Conservation (phyloP, 2,329 filamentous ascomycete genomes). For the Fusarium neocosmosporiellum region DNA sequence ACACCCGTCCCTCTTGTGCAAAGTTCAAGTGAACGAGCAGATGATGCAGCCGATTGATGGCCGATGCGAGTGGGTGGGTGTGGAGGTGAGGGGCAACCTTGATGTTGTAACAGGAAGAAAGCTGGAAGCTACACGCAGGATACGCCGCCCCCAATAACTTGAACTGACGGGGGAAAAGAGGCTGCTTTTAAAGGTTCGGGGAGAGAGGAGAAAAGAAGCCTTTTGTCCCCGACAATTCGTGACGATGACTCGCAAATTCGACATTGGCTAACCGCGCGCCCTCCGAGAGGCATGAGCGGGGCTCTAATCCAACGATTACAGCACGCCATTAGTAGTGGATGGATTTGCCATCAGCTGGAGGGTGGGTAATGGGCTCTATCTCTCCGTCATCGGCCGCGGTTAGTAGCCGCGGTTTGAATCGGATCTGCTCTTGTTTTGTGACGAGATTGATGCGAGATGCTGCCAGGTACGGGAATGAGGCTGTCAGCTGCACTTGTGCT, state of each 20-base stretch:
- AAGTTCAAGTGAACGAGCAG: constrained; percentile 5
- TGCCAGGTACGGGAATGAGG: neutral
- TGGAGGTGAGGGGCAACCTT: constrained; percentile 29
- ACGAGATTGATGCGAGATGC: neutral
- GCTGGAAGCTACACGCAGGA: neutral
- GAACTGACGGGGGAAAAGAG: neutral
- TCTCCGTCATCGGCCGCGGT: constrained; percentile 35
- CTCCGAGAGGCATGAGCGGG: constrained; percentile 22
- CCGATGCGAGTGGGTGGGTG: neutral
- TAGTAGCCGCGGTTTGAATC: neutral
- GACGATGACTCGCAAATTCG: constrained; percentile 3
- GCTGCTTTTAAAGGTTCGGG: neutral
- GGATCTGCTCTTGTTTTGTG: neutral
- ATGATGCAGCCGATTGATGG: neutral
- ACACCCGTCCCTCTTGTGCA: neutral
- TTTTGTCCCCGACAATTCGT: neutral
- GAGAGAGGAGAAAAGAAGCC: neutral
- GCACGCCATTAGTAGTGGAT: constrained; percentile 34
- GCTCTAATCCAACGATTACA: constrained; percentile 16
- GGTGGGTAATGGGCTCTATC: neutral
- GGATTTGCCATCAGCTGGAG: neutral
- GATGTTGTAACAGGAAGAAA: neutral
- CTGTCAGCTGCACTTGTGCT: neutral
- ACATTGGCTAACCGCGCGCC: constrained; percentile 7
- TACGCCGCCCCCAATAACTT: neutral